phyloP scores from a whole-genome alignment of 2,329 filamentous ascomycete species.

The Diaporthe destruens region DNA sequence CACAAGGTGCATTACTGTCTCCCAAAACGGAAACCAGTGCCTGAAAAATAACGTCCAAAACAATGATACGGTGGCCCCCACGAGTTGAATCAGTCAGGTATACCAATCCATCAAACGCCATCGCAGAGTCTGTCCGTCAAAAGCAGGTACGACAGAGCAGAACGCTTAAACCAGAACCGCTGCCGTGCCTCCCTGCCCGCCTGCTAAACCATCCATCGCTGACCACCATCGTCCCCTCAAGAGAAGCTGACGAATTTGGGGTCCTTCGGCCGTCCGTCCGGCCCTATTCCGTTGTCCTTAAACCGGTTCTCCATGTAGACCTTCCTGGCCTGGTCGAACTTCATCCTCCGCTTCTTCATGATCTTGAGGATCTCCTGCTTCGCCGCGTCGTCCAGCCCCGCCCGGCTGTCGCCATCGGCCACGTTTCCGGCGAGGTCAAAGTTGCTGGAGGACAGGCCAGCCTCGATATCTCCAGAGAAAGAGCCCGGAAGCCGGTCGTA shows the following conservation, averaged over 20 bases:
- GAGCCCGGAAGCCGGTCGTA: conserved; percentile 83
- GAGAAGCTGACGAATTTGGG: conserved; percentile 97
- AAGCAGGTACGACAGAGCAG: background rate
- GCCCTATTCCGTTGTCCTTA: conserved; percentile 86
- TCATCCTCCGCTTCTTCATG: conserved; percentile 87
- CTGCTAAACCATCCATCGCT: background rate
- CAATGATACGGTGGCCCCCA: background rate
- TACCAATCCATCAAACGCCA: conserved; percentile 36
- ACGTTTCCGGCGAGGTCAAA: conserved; percentile 90
- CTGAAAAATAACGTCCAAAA: background rate
- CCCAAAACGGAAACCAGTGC: background rate
- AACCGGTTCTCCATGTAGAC: conserved; percentile 89
- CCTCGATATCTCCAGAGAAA: conserved; percentile 88
- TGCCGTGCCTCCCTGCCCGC: background rate
- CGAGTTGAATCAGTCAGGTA: background rate
- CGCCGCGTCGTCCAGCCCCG: conserved; percentile 82
- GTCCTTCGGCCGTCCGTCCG: conserved; percentile 88
- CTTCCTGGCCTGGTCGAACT: conserved; percentile 91
- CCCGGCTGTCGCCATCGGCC: conserved; percentile 80
- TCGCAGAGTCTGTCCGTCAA: conserved; percentile 4
- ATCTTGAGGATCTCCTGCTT: conserved; percentile 89
- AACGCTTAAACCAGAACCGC: background rate
- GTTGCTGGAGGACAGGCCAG: conserved; percentile 83
- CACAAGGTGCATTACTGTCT: conserved; percentile 6
- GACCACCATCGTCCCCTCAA: conserved; percentile 51